These are phyloP conservation scores for Hyphopichia pseudoburtonii DNA, from an alignment of 1,139 yeast species.

Conservation along the genomic window DNA sequence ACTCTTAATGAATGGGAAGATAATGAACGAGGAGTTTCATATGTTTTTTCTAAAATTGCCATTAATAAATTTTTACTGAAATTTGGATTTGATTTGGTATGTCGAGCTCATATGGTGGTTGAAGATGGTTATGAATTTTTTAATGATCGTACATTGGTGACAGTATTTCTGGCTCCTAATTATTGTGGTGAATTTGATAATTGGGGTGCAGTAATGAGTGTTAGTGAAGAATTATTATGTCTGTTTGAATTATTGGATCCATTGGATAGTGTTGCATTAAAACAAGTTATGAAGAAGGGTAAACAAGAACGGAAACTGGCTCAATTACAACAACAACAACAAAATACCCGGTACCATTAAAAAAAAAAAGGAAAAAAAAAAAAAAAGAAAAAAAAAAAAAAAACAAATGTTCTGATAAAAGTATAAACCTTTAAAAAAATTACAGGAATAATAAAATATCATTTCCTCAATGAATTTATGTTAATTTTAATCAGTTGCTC, in stretches of 20 bases:
- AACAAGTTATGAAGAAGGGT: constrained; percentile 89
- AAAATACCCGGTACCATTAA: neutral
- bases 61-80: constrained; percentile 84
- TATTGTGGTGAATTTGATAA: constrained; percentile 98
- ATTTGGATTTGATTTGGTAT: constrained; percentile 90
- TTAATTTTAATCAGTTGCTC: neutral
- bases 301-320: constrained; percentile 74
- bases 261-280: constrained; percentile 85
- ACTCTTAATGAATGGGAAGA: constrained; percentile 97
- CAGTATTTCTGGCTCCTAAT: constrained; percentile 95
- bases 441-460: too few species aligned
- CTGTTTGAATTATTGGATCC: constrained; percentile 93
- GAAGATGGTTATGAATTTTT: constrained; percentile 98
- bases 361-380: neutral
- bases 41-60: constrained; percentile 89
- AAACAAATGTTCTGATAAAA: too few species aligned
- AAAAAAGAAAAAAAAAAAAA: neutral
- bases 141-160: constrained; percentile 88
- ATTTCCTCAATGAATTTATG: neutral
- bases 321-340: constrained; percentile 23
- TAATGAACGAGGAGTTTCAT: constrained; percentile 96
- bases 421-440: neutral
- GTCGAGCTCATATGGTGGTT: constrained; percentile 98
- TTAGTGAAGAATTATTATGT: constrained; percentile 86
- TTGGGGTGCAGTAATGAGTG: constrained; percentile 99